A percentile compares a stretch with the other conserved stretches of the same genome.
Evolutionary conservation across 1,139 yeast genomes (phyloP).

Genomic region (Nadsonia starkeyi-henricii): DNA sequence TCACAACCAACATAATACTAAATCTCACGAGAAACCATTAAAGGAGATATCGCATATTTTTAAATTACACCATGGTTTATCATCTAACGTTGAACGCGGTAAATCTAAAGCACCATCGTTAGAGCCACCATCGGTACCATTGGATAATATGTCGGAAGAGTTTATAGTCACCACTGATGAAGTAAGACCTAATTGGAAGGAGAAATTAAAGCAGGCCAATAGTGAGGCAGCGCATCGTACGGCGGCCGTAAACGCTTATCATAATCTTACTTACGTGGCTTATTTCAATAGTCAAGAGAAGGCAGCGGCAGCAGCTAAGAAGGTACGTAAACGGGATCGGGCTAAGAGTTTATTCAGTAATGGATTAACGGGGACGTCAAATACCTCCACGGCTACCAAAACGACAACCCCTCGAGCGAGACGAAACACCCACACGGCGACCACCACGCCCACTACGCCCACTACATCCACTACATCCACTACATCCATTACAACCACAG

Average conservation of each 20-base stretch:
- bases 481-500: too few species aligned
- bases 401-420: too few species aligned
- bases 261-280: conserved; percentile 57
- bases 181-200: conserved; percentile 89
- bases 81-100: background rate
- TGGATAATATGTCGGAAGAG: conserved; percentile 22
- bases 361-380: background rate
- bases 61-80: conserved; percentile 27
- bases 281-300: background rate
- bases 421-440: too few species aligned
- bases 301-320: background rate
- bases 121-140: conserved; percentile 5
- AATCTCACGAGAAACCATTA: conserved; percentile 4
- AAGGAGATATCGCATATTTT: conserved; percentile 39
- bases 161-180: conserved; percentile 59
- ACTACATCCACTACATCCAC: too few species aligned
- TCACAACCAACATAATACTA: conserved; percentile 4
- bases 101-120: background rate
- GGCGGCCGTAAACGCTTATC: conserved; percentile 90
- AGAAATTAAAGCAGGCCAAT: conserved; percentile 54
- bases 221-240: conserved; percentile 69
- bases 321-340: background rate
- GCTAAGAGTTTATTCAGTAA: background rate
- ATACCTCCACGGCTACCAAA: too few species aligned
- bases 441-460: too few species aligned